Evolutionary conservation across 2,329 filamentous ascomycete species (phyloP).

Genomic region (Tolypocladium sp.): DNA sequence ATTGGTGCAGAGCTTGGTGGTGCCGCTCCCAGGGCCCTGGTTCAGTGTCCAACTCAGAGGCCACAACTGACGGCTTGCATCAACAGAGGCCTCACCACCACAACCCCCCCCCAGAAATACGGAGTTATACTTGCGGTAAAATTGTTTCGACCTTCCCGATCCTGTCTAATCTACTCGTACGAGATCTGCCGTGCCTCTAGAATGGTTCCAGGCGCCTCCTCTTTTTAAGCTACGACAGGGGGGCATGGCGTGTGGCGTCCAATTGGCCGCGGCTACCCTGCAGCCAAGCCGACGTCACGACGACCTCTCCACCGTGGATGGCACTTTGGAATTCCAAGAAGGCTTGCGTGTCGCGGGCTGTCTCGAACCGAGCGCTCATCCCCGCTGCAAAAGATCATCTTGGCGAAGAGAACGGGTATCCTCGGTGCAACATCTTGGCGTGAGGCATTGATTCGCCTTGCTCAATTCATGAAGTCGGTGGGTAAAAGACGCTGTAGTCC

Average conservation of each 20-base stretch:
- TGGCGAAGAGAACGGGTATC: not conserved
- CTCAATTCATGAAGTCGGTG: too few species aligned
- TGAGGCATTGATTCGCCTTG: not conserved
- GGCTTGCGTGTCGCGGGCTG: too few species aligned
- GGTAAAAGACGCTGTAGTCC: too few species aligned
- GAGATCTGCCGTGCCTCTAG: not conserved
- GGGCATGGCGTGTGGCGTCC: not conserved
- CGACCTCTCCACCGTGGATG: too few species aligned
- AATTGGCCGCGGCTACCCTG: not conserved
- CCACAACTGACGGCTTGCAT: not conserved
- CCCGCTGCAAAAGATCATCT: not conserved
- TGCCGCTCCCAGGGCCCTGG: not conserved
- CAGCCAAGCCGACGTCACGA: not conserved
- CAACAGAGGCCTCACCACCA: not conserved
- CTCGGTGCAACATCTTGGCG: not conserved
- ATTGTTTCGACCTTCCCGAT: not conserved
- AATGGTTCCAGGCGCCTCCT: not conserved
- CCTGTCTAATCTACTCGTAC: not conserved
- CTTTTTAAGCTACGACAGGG: not conserved
- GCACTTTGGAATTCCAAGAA: too few species aligned
- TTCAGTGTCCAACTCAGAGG: not conserved
- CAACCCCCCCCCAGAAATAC: too few species aligned
- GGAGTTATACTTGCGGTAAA: not conserved
- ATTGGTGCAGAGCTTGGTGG: not conserved
- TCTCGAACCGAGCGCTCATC: too few species aligned